These are phyloP conservation scores for Suillus alpinus DNA, from an alignment of 768 basidiomycete genomes.

Conservation along the genomic window DNA sequence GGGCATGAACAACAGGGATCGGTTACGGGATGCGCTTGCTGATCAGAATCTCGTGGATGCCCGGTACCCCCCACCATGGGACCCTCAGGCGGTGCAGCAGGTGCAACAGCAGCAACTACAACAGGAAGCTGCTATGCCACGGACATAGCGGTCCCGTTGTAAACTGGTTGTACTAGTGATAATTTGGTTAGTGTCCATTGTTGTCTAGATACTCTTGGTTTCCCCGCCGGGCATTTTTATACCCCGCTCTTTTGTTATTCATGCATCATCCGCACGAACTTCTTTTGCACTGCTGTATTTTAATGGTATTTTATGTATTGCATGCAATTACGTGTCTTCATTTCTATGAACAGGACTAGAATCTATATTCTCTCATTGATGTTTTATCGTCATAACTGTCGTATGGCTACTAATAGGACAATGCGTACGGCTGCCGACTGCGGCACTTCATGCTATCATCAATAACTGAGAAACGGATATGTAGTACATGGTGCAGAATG, in stretches of 20 bases:
- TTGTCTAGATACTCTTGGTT: not conserved
- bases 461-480: not conserved
- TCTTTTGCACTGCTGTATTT: not conserved
- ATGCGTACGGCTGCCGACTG: not conserved
- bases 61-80: constrained; percentile 71
- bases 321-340: not conserved
- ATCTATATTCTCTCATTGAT: not conserved
- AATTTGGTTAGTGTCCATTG: not conserved
- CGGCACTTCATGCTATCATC: not conserved
- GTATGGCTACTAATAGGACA: not conserved
- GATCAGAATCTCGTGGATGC: constrained; percentile 79
- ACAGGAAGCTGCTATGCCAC: constrained; percentile 1
- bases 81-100: constrained; percentile 40
- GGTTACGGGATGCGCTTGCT: constrained; percentile 71
- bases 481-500: not conserved
- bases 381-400: not conserved
- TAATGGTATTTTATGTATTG: constrained; percentile 1
- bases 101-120: constrained; percentile 23
- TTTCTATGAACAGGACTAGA: not conserved
- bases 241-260: not conserved
- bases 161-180: not conserved
- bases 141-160: not conserved
- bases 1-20: constrained; percentile 71
- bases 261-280: not conserved
- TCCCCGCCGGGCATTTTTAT: not conserved